Conservation (phyloP, 2,329 filamentous ascomycete genomes). For the Cercospora sesami region DNA sequence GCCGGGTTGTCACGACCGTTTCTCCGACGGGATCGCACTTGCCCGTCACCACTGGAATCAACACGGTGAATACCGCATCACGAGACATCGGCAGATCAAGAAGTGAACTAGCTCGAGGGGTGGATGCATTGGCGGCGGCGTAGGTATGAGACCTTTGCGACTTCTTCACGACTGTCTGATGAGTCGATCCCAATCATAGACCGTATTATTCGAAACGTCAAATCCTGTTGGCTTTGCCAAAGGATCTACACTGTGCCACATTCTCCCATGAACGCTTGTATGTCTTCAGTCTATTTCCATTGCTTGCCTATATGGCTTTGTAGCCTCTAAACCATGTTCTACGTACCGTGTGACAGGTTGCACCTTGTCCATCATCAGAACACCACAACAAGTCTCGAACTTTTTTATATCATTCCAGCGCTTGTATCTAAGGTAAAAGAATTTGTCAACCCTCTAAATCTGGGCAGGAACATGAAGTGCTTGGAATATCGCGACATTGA, state of each 20-base stretch:
- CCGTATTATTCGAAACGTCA: neutral
- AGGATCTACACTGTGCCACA: neutral
- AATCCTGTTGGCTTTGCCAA: neutral
- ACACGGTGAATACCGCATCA: neutral
- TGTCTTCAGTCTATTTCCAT: neutral
- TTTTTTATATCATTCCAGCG: neutral
- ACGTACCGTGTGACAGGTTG: neutral
- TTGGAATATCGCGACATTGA: neutral
- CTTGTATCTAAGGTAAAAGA: neutral
- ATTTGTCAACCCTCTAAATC: too few relatives aligned
- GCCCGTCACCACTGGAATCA: neutral
- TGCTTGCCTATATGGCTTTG: neutral
- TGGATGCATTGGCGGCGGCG: neutral
- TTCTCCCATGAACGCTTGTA: neutral
- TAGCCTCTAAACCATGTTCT: neutral
- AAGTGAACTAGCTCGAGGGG: neutral
- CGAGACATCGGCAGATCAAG: neutral
- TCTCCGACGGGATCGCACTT: neutral
- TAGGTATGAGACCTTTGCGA: neutral
- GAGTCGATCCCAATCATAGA: neutral
- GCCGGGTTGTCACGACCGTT: neutral
- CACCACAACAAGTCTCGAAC: neutral
- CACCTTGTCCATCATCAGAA: neutral
- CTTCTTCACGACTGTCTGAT: neutral
- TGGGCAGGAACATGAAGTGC: neutral